Conservation (phyloP, 2,329 filamentous ascomycete genomes). For the Sporothrix sp. region DNA sequence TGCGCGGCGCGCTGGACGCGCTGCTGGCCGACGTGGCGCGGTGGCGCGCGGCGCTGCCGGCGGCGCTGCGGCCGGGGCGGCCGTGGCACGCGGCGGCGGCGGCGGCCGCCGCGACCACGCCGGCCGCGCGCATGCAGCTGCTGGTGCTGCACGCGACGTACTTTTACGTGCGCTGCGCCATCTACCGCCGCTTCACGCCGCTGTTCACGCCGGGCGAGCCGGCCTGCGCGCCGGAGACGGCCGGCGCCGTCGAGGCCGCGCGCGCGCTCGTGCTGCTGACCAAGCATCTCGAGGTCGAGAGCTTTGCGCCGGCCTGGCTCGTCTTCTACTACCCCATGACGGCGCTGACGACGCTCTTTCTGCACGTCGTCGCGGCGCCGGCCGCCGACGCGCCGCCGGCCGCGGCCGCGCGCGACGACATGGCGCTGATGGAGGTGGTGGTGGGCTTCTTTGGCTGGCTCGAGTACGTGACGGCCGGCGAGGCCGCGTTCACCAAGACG, state of each 20-base stretch:
- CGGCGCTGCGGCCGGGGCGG: not conserved
- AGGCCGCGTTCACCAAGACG: conserved; percentile 10
- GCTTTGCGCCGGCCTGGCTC: conserved; percentile 8
- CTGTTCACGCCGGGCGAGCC: conserved; percentile 4
- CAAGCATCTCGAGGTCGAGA: conserved; percentile 9
- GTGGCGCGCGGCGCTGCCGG: not conserved
- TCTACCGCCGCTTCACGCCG: conserved; percentile 9
- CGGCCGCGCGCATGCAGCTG: not conserved
- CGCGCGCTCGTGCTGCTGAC: conserved; percentile 8
- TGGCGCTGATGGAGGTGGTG: conserved; percentile 10
- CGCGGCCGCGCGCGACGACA: conserved; percentile 1
- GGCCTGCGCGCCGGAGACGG: not conserved
- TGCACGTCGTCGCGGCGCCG: conserved; percentile 7
- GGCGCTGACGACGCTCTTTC: conserved; percentile 5
- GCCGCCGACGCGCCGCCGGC: not conserved
- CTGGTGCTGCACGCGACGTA: conserved; percentile 8
- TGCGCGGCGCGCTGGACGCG: not conserved
- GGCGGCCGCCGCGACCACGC: no score
- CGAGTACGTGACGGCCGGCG: conserved; percentile 11
- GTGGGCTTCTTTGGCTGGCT: conserved; percentile 10
- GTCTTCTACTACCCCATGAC: conserved; percentile 12
- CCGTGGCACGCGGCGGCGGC: not conserved
- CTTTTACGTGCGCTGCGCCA: conserved; percentile 9
- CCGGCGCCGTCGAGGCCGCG: conserved; percentile 1
- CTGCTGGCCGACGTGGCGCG: not conserved